Percentiles rank a stretch among this genome's conserved stretches.
Conservation (phyloP, 305 asterid species). For the Vinca major region DNA sequence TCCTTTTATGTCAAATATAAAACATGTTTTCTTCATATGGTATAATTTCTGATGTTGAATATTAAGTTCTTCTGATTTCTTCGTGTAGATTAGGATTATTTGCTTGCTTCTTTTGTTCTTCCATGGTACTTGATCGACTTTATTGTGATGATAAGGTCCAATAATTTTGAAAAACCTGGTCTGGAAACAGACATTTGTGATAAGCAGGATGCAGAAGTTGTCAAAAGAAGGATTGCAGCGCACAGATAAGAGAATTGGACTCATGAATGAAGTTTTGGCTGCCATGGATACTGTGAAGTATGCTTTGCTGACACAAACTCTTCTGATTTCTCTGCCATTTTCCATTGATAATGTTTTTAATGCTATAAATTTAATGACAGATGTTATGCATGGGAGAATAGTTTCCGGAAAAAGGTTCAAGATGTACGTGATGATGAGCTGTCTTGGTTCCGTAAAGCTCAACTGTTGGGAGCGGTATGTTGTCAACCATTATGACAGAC, state of each 20-base stretch:
- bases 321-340: neutral
- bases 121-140: neutral
- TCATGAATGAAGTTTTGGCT: conserved; percentile 83
- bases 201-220: conserved; percentile 72
- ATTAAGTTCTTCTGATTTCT: neutral
- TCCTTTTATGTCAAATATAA: neutral
- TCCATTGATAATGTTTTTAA: conserved; percentile 1
- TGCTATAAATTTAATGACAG: conserved; percentile 36
- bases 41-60: neutral
- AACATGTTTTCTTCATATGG: neutral
- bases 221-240: conserved; percentile 76
- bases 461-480: conserved; percentile 80
- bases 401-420: conserved; percentile 79
- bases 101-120: neutral
- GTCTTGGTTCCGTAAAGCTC: conserved; percentile 75
- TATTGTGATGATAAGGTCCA: neutral
- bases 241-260: conserved; percentile 91
- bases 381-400: conserved; percentile 92
- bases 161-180: conserved; percentile 19
- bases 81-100: neutral
- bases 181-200: conserved; percentile 55
- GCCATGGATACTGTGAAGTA: conserved; percentile 99
- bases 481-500: conserved; percentile 17
- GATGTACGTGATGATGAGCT: conserved; percentile 79
- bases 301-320: conserved; percentile 5